Evolutionary conservation across 352 stramenopile species (phyloP), one percentile per base, ranked within the genome.

Genomic region (Peronospora destructor): DNA sequence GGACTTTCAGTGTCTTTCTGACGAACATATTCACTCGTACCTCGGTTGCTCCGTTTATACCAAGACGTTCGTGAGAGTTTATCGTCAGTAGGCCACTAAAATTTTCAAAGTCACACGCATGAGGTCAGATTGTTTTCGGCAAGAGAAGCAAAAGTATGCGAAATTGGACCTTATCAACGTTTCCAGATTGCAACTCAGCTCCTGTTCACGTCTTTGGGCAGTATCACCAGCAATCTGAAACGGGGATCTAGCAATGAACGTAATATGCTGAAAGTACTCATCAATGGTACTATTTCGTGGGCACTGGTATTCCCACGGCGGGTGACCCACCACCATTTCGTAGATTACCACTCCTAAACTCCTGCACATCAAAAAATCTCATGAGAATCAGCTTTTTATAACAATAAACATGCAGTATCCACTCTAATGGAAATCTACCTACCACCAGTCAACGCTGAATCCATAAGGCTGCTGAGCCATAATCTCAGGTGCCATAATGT

Each of bases 401-500:
- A 21, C 5, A 39, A 5, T 11, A 26, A 41, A 26, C 36, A 16
- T 16, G 1, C 6, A 42, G 14, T 14, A 9, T 37, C 7, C 5
- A 46, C 13, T 4, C 35, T 10, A n/a, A 33, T 8, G 10, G 23
- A 29, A 30, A 48, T 3, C 3, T 11, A 61, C 65, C 4, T 56
- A 88, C 80, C 80, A 92, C 81, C 81, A 92, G 51, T 92, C 81
- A 39, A 75, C 53, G 38, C 45, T 47, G 49, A 53, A 43, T 5
- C 61, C 65, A 44, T 81, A 71, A 0, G 47, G 37, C n/a, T 69
- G 23, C 4, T 46, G 53, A n/a, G 48, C 53, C 38, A 76, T 83
- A 16, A 92, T 47, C 28, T 92, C 81, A 0, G 81, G 81, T 1
- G 78, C 76, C 66, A 87, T 86, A 39, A 85, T 54, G 43, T 90